Percentiles rank a stretch among this genome's conserved stretches.
Conservation (phyloP, 495 filamentous ascomycete species). For the Penicillium fimorum region DNA sequence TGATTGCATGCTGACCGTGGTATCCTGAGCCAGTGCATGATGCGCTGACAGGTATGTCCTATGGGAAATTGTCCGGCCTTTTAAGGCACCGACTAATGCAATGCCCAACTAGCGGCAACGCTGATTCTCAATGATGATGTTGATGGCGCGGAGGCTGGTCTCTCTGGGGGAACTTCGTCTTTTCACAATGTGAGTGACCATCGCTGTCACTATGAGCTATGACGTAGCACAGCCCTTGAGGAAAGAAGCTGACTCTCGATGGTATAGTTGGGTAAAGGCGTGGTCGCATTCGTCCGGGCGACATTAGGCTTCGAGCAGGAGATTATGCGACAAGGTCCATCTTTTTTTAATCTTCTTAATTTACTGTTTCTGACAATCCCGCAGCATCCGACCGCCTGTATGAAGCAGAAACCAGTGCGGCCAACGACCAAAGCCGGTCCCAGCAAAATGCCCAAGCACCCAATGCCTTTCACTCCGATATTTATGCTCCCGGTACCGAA, state of each 20-base stretch:
- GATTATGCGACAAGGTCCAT: constrained; percentile 77
- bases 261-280: constrained; percentile 68
- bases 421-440: constrained; percentile 72
- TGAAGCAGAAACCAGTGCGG: constrained; percentile 77
- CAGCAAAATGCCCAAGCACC: constrained; percentile 49
- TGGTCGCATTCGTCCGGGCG: constrained; percentile 80
- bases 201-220: constrained; percentile 7
- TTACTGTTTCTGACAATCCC: constrained; percentile 15
- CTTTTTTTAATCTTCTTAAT: constrained; percentile 2
- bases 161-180: constrained; percentile 74
- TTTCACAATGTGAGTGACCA: constrained; percentile 68
- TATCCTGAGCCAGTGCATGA: constrained; percentile 52
- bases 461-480: constrained; percentile 53
- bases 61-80: background rate
- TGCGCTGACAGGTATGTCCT: constrained; percentile 56
- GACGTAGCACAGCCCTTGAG: constrained; percentile 3
- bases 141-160: constrained; percentile 72
- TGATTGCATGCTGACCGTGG: constrained; percentile 21
- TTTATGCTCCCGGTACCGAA: constrained; percentile 82
- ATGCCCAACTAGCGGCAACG: constrained; percentile 41
- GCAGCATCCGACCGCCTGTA: constrained; percentile 67
- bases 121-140: constrained; percentile 94
- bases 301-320: constrained; percentile 92
- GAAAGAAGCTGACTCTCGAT: constrained; percentile 11
- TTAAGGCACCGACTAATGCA: background rate